Evolutionary conservation across 495 filamentous ascomycete genomes (phyloP), one percentile per base, ranked within the genome.

Genomic region (Penicillium ucsense): DNA sequence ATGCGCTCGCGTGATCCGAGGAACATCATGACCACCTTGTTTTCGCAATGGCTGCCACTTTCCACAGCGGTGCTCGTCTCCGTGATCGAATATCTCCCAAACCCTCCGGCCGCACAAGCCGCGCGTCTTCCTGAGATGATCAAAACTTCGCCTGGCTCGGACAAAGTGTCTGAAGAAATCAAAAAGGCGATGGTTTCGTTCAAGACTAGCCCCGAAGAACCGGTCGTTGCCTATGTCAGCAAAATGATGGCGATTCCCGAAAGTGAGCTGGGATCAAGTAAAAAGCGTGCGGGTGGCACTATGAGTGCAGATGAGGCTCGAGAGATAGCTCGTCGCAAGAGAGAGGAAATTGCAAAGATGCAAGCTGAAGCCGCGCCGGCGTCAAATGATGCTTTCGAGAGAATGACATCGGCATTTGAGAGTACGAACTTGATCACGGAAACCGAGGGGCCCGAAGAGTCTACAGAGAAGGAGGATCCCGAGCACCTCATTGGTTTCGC

Each of bases 221-320:
- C 92, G 3, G 82, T 94, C 3, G 87, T 97, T 5, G 92, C 89
- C 7, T 99, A 94, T 54, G 88, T 99, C 37, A 96, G 90, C 66
- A 99, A 99, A 65, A 94, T 99, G 90, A 86, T 95, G 20, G 89
- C 92, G 1, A 79, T 97, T 11, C 89, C 88, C 2, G 87, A 90
- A 56, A 95, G 87, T 57, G 89, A 97, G 51, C 74, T 99, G 11
- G 81, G 82, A 2, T 88, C 90, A 50, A 91, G 82, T 59, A 79
- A 85, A 30, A 79, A 83, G 51, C 68, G 72, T 6, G 66, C 65
- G 31, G 84, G 84, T 2, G 60, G 57, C 11, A 74, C 79, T 31
- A 76, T 99, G 55, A 91, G 79, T 44, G 82, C 86, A 0, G 94
- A 92, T 37, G 94, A 96, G 64, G 94, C 94, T 8, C 71, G 86